phyloP scores from a whole-genome alignment of 495 filamentous ascomycete species.

The Penicillium bovifimosum region DNA sequence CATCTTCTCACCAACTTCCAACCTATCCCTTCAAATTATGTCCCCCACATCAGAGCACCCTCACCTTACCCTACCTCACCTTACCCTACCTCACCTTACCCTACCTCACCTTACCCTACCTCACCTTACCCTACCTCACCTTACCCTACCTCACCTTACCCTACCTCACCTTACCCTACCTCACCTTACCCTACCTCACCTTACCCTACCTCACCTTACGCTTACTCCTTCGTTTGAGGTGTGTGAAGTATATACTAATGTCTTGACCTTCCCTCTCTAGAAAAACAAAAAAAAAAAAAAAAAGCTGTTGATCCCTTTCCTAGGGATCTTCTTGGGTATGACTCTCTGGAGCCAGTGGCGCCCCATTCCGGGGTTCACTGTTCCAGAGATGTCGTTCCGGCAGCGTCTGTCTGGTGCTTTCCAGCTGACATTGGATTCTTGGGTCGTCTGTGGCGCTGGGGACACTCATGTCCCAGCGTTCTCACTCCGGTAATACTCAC shows the following conservation, averaged over 20 bases:
- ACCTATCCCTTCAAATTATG: background rate
- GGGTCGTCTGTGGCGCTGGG: background rate
- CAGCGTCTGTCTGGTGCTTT: background rate
- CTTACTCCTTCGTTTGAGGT: background rate
- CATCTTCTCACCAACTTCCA: background rate
- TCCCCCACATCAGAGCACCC: background rate
- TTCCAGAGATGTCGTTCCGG: background rate
- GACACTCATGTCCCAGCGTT: background rate
- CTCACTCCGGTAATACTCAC: too few species aligned
- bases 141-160: too few species aligned
- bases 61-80: background rate
- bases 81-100: too few species aligned
- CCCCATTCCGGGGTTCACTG: slow-evolving; percentile 7
- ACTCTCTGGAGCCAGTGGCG: slow-evolving; percentile 9
- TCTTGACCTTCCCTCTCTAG: background rate
- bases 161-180: too few species aligned
- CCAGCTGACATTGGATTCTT: slow-evolving; percentile 1
- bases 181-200: too few species aligned
- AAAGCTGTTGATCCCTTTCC: slow-evolving; percentile 9
- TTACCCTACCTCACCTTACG: too few species aligned
- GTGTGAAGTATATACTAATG: background rate
- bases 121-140: too few species aligned
- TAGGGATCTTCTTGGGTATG: slow-evolving; percentile 4
- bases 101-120: too few species aligned
- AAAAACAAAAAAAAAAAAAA: too few species aligned